Percentiles rank a stretch among this genome's conserved stretches.
phyloP scores from a whole-genome alignment of 2,329 filamentous ascomycete genomes.

The Talaromyces sp. region DNA sequence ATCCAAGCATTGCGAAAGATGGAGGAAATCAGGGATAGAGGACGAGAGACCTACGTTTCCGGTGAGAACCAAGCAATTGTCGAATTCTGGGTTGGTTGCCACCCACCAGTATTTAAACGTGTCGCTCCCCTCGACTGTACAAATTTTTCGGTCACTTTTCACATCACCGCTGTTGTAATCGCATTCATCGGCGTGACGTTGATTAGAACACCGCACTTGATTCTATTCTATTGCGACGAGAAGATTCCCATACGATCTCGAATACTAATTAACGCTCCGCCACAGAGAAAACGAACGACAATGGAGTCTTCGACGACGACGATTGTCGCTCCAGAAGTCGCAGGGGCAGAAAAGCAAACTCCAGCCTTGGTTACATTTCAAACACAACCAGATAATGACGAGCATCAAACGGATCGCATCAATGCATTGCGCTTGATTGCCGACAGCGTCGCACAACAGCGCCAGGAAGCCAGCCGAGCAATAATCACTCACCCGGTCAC shows the following conservation, averaged over 20 bases:
- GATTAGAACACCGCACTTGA: not conserved
- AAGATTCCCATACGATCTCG: not conserved
- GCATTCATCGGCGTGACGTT: not conserved
- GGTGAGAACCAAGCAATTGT: not conserved
- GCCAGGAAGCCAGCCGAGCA: conserved; percentile 61
- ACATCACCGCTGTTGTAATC: not conserved
- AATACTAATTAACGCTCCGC: not conserved
- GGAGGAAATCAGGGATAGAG: not conserved
- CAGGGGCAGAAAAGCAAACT: not conserved
- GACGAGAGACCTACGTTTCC: not conserved
- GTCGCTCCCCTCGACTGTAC: not conserved
- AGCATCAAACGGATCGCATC: conserved; percentile 53
- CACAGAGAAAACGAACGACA: not conserved
- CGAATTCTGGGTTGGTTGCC: not conserved
- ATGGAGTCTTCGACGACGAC: not conserved
- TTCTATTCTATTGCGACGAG: not conserved
- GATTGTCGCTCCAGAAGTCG: not conserved
- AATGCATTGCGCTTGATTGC: conserved; percentile 70
- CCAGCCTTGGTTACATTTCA: conserved; percentile 29
- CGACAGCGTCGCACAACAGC: conserved; percentile 79
- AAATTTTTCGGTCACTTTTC: not conserved
- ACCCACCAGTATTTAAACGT: not conserved
- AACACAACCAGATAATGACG: conserved; percentile 36
- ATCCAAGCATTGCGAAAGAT: not conserved
- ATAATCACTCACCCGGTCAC: conserved; percentile 61